Evolutionary conservation across 164 flowering plant genomes (phyloP).

Genomic region (Annona cherimola): DNA sequence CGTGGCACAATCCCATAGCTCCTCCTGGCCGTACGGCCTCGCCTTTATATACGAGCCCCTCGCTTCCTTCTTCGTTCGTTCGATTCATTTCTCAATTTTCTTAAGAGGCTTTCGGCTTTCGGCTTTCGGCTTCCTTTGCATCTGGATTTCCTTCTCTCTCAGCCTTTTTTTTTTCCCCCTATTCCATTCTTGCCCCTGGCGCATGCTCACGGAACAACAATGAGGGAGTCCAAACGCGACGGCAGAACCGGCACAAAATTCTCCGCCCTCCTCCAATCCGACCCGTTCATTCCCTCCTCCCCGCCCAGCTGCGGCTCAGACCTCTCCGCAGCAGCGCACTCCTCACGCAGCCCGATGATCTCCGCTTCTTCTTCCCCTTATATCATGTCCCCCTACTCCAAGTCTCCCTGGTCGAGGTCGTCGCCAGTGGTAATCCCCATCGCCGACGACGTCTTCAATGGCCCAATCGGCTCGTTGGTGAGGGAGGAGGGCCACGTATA

Average conservation of each 20-base stretch:
- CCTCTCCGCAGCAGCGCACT: neutral
- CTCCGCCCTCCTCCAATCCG: constrained; percentile 23
- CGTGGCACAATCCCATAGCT: neutral
- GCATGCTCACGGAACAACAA: neutral
- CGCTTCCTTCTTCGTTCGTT: neutral
- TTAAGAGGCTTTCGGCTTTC: constrained; percentile 2
- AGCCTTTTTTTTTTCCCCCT: neutral
- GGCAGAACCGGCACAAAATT: neutral
- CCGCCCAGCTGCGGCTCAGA: neutral
- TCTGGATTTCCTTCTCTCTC: neutral
- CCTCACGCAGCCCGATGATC: constrained; percentile 16
- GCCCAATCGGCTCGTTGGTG: constrained; percentile 63
- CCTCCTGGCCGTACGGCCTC: neutral
- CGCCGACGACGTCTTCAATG: constrained; percentile 18
- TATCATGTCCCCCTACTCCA: constrained; percentile 35
- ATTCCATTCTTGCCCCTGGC: neutral
- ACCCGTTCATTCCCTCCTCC: constrained; percentile 12
- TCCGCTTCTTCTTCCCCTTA: constrained; percentile 34
- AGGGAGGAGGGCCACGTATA: constrained; percentile 88
- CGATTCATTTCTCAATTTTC: neutral
- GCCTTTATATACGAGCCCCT: neutral
- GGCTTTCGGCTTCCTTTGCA: constrained; percentile 4
- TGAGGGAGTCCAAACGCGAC: neutral
- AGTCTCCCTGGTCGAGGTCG: constrained; percentile 39
- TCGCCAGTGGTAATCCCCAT: constrained; percentile 12